Evolutionary conservation across 208 protist genomes (phyloP), one percentile per base, ranked within the genome.

Genomic region (Porcisia hertigi): DNA sequence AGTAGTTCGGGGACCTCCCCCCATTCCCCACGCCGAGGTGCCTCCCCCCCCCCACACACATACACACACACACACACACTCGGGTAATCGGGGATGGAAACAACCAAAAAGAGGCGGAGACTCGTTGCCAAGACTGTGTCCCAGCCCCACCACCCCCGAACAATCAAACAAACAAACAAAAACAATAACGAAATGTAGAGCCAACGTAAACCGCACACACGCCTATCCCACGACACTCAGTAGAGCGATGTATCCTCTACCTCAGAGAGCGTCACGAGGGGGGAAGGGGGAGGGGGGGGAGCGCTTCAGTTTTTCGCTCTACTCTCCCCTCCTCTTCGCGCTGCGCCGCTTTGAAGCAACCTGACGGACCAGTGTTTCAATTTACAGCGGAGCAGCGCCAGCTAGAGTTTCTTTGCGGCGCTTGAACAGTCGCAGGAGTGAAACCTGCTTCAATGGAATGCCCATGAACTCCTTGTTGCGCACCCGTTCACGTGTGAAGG

Each of bases 371-470:
- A 23, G 25, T 58, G 2, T n/a, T 25, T n/a, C 2, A 6, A 25
- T 58, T n/a, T 58, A 49, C 34, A 25, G 8, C 20, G 36, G 3
- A 14, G 36, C 8, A 18, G 5, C 55, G 25, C 52, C 25, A n/a
- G 0, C 54, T 16, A 49, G 3, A 11, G 6, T 34, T 2, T 49
- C 57, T 49, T 64, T 74, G n/a, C 75, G 43, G 1, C 69, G 75
- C 43, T 80, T 75, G 45, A 80, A 84, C 47, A 84, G 60, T 2
- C 76, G 57, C 36, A 62, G 59, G 9, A 84, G 62, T 3, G 74
- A 79, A 1, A 80, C 9, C 59, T 84, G 80, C 23, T 66, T 67
- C 30, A 84, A n/a, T 1, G 80, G 80, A 47, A 84, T 59, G 12
- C 62, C 80, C 55, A 70, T 45, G 2, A 75, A 4, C 23, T 60